Base-by-base conservation (phyloP, 805 yeast genomes). In the Kregervanrija fluxuum region DNA sequence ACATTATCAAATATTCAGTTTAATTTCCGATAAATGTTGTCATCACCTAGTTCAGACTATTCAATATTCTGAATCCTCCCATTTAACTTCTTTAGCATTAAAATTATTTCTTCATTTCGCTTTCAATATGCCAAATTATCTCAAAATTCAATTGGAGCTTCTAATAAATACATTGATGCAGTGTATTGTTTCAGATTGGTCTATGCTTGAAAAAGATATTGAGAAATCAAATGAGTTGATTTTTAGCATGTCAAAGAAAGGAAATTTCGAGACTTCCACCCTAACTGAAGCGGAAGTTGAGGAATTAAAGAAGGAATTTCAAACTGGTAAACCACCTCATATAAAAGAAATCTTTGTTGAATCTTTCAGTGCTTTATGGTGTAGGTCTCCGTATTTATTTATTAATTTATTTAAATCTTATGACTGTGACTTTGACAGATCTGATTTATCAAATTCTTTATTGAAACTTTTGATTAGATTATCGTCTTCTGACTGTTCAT, bases 381-480 rank as follows among this genome's bases (percentile, higher is more conserved):
- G 82, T 5, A 74, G 95, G 46, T 78, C 86, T 0, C 91, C 96
- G 1, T 67, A 75, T 3, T 81, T 87, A 46, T 88, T 89, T 61
- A 77, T 88, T 11, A 75, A 79, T 37, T 62, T 90, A 33, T 93
- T 85, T 60, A 80, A 85, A 44, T 82, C 81, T 45, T 93, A 80
- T 60, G 99, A 93, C 61, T 91, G 98, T 64, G 91, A 88, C 57
- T 80, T 88, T 51, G 95, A 88, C 48, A 78, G 91, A 52, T 73
- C 82, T 2, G 96, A 93, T 59, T 65, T 95, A 45, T 74, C 91
- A 12, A 74, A 74, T 16, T 75, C 78, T 34, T 66, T 86, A 28
- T 61, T 93, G 36, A 83, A 83, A 38, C 76, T 83, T 38, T 70
- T 93, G 43, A 80, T 95, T 43, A 76, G 83, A 42, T 68, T 89